Evolutionary conservation across 305 asterid genomes (phyloP), one percentile per base, ranked within the genome.

Genomic region (Solanum hybrid): DNA sequence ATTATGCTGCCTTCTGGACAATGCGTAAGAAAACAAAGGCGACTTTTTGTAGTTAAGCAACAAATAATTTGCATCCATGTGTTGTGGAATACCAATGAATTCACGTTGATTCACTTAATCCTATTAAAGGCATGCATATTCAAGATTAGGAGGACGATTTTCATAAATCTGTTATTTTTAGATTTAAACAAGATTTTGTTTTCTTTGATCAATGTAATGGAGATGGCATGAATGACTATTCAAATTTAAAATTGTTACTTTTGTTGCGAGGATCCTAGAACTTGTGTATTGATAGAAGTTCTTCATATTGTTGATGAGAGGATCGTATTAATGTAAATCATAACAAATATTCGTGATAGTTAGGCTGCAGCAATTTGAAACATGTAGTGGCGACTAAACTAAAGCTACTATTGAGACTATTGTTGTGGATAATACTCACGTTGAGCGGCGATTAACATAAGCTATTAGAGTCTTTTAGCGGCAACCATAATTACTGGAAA

Each of bases 1-100:
- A 97, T 90, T 86, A 92, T 88, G 95, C 99, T 64, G 96, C 99
- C 89, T 96, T 96, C 92, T 97, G 99, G 99, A 96, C 96, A 60
- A 94, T 96, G 98, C 89, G 97, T 29, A 97, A 97, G 96, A 94
- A 89, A 90, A 89, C 92, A 88, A 20, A n/a, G 20, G 32, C 14
- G 6, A 60, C 76, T 46, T 14, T 60, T 13, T 60, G 5, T 85
- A 85, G 88, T 85, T 56, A 6, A 85, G 51, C 88, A 85, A 6
- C 88, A 60, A 6, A 34, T 16, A 32, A 14, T 85, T 85, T 60
- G 46, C 77, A 85, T 85, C 46, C 37, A 7, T 32, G 46, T 32
- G 46, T 56, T 85, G 77, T 35, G 31, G 77, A 7, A 64, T 85
- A 85, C 77, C 77, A 60, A 31, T 56, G 51, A 60, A 22, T 60